Percentiles rank a stretch among this genome's conserved stretches.
Conservation (phyloP, 495 filamentous ascomycete species). For the Talaromyces trachyspermus region DNA sequence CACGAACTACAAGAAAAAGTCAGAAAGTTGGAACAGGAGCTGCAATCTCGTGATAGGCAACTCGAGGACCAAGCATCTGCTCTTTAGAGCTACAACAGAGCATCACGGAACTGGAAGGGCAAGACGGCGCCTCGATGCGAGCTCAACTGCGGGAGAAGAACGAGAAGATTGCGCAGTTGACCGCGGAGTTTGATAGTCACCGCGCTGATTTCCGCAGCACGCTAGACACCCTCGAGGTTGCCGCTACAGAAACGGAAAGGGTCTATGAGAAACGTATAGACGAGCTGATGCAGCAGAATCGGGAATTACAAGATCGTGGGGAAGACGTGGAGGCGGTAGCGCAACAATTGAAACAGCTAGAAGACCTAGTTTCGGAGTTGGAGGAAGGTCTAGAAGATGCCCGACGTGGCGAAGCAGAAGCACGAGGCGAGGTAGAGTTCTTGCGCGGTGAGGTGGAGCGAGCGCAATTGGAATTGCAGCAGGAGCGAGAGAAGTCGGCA, state of each 20-base stretch:
- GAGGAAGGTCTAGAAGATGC: conserved; percentile 97
- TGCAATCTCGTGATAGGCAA: conserved; percentile 79
- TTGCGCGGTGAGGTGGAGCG: conserved; percentile 91
- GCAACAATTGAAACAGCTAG: conserved; percentile 83
- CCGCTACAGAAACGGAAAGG: conserved; percentile 93
- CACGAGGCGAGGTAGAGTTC: conserved; percentile 92
- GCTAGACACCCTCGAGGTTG: conserved; percentile 92
- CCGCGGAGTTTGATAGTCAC: conserved; percentile 90
- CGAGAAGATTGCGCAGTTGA: conserved; percentile 87
- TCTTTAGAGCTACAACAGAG: conserved; percentile 53
- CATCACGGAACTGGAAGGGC: conserved; percentile 61
- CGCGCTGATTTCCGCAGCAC: conserved; percentile 94
- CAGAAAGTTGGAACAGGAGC: conserved; percentile 52
- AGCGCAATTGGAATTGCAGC: conserved; percentile 78
- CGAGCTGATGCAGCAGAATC: conserved; percentile 78
- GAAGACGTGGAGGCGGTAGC: conserved; percentile 91
- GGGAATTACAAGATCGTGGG: conserved; percentile 69
- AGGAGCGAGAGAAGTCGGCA: conserved; percentile 84
- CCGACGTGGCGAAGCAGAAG: conserved; percentile 92
- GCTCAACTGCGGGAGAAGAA: conserved; percentile 86
- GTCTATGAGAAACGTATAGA: conserved; percentile 91
- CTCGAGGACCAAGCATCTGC: conserved; percentile 77
- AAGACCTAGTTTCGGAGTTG: conserved; percentile 91
- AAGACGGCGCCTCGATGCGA: conserved; percentile 70
- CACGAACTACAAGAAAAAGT: conserved; percentile 56